A percentile compares a stretch with the other conserved stretches of the same genome.
Evolutionary conservation across 352 stramenopile genomes (phyloP).

Genomic region (Globisporangium irregulare): DNA sequence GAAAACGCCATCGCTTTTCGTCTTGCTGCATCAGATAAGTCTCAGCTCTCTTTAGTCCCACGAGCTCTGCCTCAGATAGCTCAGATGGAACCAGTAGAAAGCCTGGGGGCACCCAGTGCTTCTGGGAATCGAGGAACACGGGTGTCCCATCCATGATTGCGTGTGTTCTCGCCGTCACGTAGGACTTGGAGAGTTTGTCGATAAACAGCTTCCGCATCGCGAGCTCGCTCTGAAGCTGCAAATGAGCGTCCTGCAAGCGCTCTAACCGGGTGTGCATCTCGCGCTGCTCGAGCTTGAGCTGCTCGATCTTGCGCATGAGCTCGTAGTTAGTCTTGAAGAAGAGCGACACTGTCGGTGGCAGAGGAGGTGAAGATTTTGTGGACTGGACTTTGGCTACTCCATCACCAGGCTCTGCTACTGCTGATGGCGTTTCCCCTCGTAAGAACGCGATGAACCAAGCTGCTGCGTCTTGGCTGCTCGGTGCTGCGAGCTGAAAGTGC

Average conservation of each 20-base stretch:
- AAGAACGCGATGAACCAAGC: slow-evolving; percentile 52
- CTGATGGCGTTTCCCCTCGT: neutral
- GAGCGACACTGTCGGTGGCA: slow-evolving; percentile 14
- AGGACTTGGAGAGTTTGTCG: slow-evolving; percentile 35
- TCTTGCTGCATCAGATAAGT: slow-evolving; percentile 65
- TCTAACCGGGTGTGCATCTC: slow-evolving; percentile 36
- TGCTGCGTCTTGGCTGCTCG: slow-evolving; percentile 26
- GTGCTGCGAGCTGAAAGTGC: slow-evolving; percentile 34
- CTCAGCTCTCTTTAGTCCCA: slow-evolving; percentile 56
- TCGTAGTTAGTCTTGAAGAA: slow-evolving; percentile 68
- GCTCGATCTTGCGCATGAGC: slow-evolving; percentile 49
- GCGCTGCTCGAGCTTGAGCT: slow-evolving; percentile 38
- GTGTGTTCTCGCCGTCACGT: slow-evolving; percentile 60
- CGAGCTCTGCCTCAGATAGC: slow-evolving; percentile 29
- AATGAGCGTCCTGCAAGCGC: slow-evolving; percentile 21
- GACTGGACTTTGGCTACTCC: too few species aligned
- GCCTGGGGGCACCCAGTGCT: slow-evolving; percentile 60
- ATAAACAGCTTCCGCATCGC: slow-evolving; percentile 49
- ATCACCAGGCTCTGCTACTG: neutral
- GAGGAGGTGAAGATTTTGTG: neutral
- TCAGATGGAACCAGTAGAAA: slow-evolving; percentile 29
- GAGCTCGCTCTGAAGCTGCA: slow-evolving; percentile 37
- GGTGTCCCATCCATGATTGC: slow-evolving; percentile 60
- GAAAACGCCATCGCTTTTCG: slow-evolving; percentile 46
- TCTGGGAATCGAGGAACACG: slow-evolving; percentile 57